Conservation (phyloP, 257 asterid species). For the Parsonsia alboflavescens region DNA sequence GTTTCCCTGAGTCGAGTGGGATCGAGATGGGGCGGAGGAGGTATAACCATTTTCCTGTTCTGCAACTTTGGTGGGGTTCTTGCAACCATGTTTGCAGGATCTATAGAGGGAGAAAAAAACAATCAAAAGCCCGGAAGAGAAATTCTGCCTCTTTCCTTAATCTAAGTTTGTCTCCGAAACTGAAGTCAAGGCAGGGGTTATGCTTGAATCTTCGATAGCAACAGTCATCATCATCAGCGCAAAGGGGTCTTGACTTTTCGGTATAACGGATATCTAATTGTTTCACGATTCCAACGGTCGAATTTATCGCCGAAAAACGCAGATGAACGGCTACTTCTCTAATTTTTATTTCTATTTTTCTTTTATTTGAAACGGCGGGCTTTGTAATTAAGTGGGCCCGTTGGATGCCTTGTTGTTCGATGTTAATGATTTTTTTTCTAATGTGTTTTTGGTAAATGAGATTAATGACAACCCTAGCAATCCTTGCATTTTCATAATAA, state of each 20-base stretch:
- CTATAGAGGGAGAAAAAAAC: neutral
- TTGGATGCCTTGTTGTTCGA: neutral
- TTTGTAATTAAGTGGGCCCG: neutral
- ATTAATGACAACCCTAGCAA: too few species aligned
- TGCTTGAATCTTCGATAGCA: neutral
- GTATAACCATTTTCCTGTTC: slow-evolving; percentile 30
- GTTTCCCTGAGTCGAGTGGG: slow-evolving; percentile 72
- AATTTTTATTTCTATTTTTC: neutral
- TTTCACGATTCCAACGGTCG: slow-evolving; percentile 21
- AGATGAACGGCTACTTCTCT: slow-evolving; percentile 22
- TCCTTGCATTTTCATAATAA: too few species aligned
- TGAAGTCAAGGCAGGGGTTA: slow-evolving; percentile 19
- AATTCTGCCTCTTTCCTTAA: slow-evolving; percentile 10
- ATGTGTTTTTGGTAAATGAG: too few species aligned
- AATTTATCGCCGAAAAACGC: slow-evolving; percentile 17
- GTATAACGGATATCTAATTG: slow-evolving; percentile 16
- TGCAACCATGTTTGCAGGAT: slow-evolving; percentile 63
- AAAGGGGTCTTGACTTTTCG: neutral
- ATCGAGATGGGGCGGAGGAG: slow-evolving; percentile 31
- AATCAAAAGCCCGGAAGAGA: slow-evolving; percentile 2
- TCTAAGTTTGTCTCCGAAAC: slow-evolving; percentile 11
- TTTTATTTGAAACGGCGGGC: neutral
- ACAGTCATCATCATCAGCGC: neutral
- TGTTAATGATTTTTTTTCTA: too few species aligned
- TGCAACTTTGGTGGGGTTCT: slow-evolving; percentile 69